phyloP scores from a whole-genome alignment of 768 basidiomycete genomes.

The Kwoniella sp. region DNA sequence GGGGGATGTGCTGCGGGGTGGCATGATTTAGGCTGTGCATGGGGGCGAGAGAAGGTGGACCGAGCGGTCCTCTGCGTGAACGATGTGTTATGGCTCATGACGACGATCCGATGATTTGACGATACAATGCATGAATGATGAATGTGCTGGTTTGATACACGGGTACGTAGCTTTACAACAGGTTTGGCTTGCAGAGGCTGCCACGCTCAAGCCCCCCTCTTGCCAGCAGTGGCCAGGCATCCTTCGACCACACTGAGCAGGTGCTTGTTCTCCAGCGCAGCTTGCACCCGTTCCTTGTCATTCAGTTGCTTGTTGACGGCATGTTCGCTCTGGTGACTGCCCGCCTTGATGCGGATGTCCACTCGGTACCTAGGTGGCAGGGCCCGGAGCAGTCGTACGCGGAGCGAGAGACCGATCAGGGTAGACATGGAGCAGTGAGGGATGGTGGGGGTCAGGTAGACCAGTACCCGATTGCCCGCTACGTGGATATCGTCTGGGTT shows the following conservation, averaged over 20 bases:
- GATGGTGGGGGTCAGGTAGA: slow-evolving; percentile 96
- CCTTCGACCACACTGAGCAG: slow-evolving; percentile 83
- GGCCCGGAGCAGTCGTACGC: slow-evolving; percentile 81
- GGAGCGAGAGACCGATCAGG: slow-evolving; percentile 94
- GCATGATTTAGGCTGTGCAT: too few species aligned
- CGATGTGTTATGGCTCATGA: too few species aligned
- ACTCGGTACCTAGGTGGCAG: slow-evolving; percentile 91
- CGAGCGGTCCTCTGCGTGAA: too few species aligned
- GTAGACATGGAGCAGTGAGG: slow-evolving; percentile 98
- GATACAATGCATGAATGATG: too few species aligned
- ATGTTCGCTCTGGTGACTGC: slow-evolving; percentile 91
- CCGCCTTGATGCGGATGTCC: slow-evolving; percentile 86
- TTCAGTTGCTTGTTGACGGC: slow-evolving; percentile 98
- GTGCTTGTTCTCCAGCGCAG: slow-evolving; percentile 86
- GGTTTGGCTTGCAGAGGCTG: too few species aligned
- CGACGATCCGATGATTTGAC: too few species aligned
- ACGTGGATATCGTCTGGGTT: slow-evolving; percentile 77
- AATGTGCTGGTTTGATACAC: too few species aligned
- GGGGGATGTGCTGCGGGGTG: neutral
- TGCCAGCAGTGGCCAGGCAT: slow-evolving; percentile 57
- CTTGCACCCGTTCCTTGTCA: slow-evolving; percentile 96
- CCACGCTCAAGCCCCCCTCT: slow-evolving; percentile 40
- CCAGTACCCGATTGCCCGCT: slow-evolving; percentile 60
- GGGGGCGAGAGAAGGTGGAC: too few species aligned
- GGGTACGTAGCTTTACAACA: too few species aligned